Conservation (phyloP, 2,329 filamentous ascomycete species). For the Alternaria alternata region DNA sequence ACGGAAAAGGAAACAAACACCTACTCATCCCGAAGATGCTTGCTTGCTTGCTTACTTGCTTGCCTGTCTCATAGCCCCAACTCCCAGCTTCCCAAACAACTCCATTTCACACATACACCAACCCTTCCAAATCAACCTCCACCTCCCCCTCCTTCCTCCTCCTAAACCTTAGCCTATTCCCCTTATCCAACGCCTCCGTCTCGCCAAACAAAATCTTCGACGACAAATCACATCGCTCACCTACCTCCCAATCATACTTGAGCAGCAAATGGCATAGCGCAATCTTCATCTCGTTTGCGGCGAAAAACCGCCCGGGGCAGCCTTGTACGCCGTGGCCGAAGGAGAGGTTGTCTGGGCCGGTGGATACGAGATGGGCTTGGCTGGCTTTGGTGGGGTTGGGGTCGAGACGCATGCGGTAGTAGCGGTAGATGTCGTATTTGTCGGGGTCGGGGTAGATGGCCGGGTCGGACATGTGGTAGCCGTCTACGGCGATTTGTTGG, state of each 20-base stretch:
- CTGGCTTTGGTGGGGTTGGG: not conserved
- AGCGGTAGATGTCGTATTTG: conserved; percentile 4
- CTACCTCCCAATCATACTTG: conserved; percentile 21
- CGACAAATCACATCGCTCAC: no score
- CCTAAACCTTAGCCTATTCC: not conserved
- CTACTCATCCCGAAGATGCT: no score
- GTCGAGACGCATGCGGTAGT: not conserved
- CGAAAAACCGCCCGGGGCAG: conserved; percentile 35
- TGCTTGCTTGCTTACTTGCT: no score
- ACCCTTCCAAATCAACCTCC: not conserved
- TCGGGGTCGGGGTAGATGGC: not conserved
- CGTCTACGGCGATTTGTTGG: not conserved
- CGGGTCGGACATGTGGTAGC: not conserved
- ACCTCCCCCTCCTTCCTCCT: not conserved
- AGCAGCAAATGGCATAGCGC: conserved; percentile 23
- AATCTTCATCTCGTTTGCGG: conserved; percentile 29
- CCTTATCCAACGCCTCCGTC: not conserved
- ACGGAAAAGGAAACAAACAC: no score
- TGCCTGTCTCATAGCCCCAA: no score
- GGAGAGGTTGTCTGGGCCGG: conserved; percentile 10
- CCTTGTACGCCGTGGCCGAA: conserved; percentile 23
- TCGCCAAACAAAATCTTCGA: not conserved
- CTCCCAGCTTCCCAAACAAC: no score
- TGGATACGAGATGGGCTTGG: not conserved
- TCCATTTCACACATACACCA: not conserved